Base-by-base conservation (phyloP, 352 stramenopile species). In the Pythium dissotocum region DNA sequence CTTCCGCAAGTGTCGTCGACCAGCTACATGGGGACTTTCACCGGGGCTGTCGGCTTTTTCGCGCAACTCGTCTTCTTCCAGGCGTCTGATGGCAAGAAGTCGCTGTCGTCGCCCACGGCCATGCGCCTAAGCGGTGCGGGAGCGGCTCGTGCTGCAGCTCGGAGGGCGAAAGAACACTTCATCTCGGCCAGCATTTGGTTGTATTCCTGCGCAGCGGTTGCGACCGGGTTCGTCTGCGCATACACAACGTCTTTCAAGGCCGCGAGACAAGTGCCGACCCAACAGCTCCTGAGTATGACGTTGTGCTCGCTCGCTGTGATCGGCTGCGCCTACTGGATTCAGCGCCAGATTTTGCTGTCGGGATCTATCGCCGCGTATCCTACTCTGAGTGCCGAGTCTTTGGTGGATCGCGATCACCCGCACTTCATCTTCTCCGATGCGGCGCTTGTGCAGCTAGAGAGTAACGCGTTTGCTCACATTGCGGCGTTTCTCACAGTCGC, bases 51-150 rank as follows among this genome's bases (percentile, higher is more conserved):
- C 13, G 80, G 80, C 0, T 77, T 88, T 18, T 63, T 78, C 0
- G 78, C 80, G 0, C 78, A 87, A 42, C 51, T 87, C 1, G 63
- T 88, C 0, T 75, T 87, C 24, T 75, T 87, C 3, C 76, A 79
- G 24, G 78, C 78, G 10, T 70, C 72, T 0, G 76, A 76, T 26
- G 46, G 56, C 10, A 65, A 61, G 26, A 36, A 28, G 2, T 33
- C 2, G n/a, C 16, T 52, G 30, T 40, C 38, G 36, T 52, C 33
- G 13, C 21, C 44, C 0, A 26, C 16, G 18, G 56, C 35, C 3
- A 33, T 16, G 16, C 48, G 38, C 1, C n/a, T 52, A 0, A 65
- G 33, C 2, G 40, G 53, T n/a, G 30, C 60, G 21, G 51, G 33
- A 3, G 33, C 60, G 9, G 67, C 67, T 10, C 61, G 49, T 30